phyloP scores from a whole-genome alignment of 2,329 filamentous ascomycete genomes.

The Boeremia lycopersici region DNA sequence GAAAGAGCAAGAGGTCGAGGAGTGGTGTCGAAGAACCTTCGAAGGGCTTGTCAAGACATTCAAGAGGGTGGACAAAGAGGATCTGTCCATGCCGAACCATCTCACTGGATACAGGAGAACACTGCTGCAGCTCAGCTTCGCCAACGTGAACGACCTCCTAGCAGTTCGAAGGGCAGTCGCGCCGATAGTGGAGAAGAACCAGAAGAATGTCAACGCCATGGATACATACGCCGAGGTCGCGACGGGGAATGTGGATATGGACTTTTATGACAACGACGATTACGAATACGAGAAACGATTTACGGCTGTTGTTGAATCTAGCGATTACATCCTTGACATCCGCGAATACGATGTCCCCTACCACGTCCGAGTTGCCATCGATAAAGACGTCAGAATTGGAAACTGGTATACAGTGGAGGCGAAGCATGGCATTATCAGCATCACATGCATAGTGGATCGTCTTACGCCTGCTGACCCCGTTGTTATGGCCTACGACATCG shows the following conservation, averaged over 20 bases:
- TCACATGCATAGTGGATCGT: conserved; percentile 84
- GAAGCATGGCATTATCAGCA: conserved; percentile 85
- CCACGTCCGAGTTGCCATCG: conserved; percentile 98
- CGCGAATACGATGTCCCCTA: conserved; percentile 99
- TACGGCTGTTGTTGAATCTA: conserved; percentile 83
- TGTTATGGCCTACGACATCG: conserved; percentile 99
- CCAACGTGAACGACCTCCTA: conserved; percentile 85
- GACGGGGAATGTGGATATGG: conserved; percentile 80
- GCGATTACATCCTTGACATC: conserved; percentile 97
- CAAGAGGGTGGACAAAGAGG: conserved; percentile 84
- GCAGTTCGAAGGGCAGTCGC: conserved; percentile 82
- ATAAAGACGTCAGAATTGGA: conserved; percentile 92
- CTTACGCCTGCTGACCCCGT: conserved; percentile 91
- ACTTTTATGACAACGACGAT: conserved; percentile 88
- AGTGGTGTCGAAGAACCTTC: conserved; percentile 82
- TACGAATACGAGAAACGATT: conserved; percentile 79
- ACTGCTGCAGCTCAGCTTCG: conserved; percentile 85
- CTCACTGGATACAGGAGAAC: conserved; percentile 86
- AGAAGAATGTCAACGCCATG: conserved; percentile 94
- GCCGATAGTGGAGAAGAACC: conserved; percentile 95
- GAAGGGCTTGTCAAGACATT: conserved; percentile 84
- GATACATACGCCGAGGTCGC: conserved; percentile 98
- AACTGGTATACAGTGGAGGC: conserved; percentile 97
- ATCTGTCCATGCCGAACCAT: conserved; percentile 94
- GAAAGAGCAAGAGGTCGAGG: conserved; percentile 90